phyloP scores from a whole-genome alignment of 495 filamentous ascomycete species.

The Poronia punctata region DNA sequence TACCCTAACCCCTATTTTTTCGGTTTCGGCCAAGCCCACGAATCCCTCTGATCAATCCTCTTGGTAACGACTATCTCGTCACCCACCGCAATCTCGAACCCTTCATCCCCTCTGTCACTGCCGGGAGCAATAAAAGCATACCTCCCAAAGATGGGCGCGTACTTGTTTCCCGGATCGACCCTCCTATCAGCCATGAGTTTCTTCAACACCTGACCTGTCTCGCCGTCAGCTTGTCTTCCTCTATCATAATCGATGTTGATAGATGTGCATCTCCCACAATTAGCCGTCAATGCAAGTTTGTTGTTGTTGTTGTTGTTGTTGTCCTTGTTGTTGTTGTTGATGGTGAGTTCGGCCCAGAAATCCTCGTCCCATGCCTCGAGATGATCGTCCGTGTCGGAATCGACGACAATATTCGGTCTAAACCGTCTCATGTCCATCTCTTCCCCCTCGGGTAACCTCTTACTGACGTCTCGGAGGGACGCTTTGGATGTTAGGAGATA shows the following conservation, averaged over 20 bases:
- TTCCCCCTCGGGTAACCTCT: conserved; percentile 46
- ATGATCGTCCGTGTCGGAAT: conserved; percentile 46
- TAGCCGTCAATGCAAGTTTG: conserved; percentile 59
- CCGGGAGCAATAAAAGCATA: conserved; percentile 57
- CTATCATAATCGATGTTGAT: conserved; percentile 80
- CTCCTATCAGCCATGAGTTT: conserved; percentile 70
- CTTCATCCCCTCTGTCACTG: conserved; percentile 6
- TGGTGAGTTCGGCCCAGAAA: conserved; percentile 64
- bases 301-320: conserved; percentile 26
- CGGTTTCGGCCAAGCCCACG: conserved; percentile 42
- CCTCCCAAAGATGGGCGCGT: conserved; percentile 75
- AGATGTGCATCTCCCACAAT: conserved; percentile 72
- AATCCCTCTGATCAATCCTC: conserved; percentile 51
- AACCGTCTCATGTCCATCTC: conserved; percentile 74
- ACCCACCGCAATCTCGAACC: conserved; percentile 51
- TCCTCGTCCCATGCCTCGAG: conserved; percentile 70
- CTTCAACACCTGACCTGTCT: conserved; percentile 64
- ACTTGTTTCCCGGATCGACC: conserved; percentile 67
- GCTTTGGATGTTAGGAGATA: conserved; percentile 64
- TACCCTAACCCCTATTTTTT: not conserved
- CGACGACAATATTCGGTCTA: conserved; percentile 76
- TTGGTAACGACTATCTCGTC: conserved; percentile 60
- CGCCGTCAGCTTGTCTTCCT: conserved; percentile 56
- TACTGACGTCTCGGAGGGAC: conserved; percentile 59
- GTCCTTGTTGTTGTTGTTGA: conserved; percentile 23